Base-by-base conservation (phyloP, 768 basidiomycete genomes). In the Phaeotremella fagi region DNA sequence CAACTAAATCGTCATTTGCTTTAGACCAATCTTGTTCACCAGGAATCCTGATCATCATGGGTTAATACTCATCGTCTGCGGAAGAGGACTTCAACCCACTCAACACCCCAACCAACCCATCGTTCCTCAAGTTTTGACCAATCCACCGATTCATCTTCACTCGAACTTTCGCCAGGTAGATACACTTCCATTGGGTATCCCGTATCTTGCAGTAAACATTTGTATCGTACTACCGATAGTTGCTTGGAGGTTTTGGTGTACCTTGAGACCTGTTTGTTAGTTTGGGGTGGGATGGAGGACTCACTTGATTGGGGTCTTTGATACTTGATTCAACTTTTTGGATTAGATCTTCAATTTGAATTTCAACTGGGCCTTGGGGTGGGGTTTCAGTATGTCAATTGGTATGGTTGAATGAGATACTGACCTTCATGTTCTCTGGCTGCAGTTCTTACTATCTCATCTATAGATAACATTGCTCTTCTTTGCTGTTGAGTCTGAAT, bases 131-230 rank as follows among this genome's bases (percentile, higher is more conserved):
- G 50, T 26, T 63, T 41, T 26, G 45, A 63, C 62, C 60, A 62
- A 60, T 74, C 70, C 12, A 59, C 45, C 27, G 50, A 24, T 12
- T 15, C 37, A 12, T 29, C 18, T 22, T 33, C 42, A 24, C 49
- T 43, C n/a, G n/a, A n/a, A 12, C 46, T 31, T 11, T 29, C 53
- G 12, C 12, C 38, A 12, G 70, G 65, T 6, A 71, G 37, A 45
- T 72, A 74, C 2, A 74, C 67, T 52, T 74, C 73, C 48, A 68
- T 44, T 2, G 73, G 71, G 44, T 71, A 74, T 1, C 73, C 71
- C 1, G 71, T 72, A 48, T 74, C 73, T 52, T 74, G 73, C 2
- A 74, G 60, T 55, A 72, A 55, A 48, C 71, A 72, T 42, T 57
- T 18, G 61, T 72, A 74, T 2, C 58, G 53, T 20, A 69, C 63